Conservation (phyloP, 176 grass and related monocot genomes). For the Zizania latifolia region DNA sequence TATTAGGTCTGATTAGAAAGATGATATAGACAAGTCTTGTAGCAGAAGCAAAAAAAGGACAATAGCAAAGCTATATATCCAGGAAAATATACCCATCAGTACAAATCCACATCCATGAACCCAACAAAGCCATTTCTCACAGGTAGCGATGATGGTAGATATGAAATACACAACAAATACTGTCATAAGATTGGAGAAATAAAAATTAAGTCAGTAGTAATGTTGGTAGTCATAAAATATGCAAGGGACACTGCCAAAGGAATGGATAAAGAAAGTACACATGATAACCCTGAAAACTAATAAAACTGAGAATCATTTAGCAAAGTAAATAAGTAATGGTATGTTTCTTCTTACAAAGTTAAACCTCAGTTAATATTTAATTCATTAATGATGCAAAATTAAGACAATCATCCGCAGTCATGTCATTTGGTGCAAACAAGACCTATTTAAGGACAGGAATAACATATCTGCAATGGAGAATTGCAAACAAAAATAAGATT, state of each 20-base stretch:
- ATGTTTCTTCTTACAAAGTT: not conserved
- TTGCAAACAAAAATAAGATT: not conserved
- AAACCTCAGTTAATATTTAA: conserved; percentile 10
- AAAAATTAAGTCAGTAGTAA: conserved; percentile 33
- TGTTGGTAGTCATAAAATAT: conserved; percentile 39
- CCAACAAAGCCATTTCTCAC: conserved; percentile 88
- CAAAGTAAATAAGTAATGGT: conserved; percentile 12
- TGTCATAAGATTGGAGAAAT: conserved; percentile 29
- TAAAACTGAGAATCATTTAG: not conserved
- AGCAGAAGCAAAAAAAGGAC: conserved; percentile 20
- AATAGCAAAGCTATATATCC: conserved; percentile 26
- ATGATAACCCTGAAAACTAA: not conserved
- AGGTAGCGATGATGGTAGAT: conserved; percentile 68
- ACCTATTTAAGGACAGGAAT: not conserved
- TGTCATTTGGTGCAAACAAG: not conserved
- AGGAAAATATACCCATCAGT: conserved; percentile 80
- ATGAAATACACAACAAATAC: conserved; percentile 73
- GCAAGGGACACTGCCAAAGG: conserved; percentile 30
- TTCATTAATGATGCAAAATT: not conserved
- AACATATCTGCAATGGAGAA: not conserved
- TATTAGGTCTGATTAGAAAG: conserved; percentile 24
- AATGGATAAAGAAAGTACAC: not conserved
- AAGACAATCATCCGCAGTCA: not conserved
- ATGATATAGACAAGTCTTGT: conserved; percentile 10
- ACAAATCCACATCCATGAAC: conserved; percentile 87